These are phyloP conservation scores for Fraxinus nigra DNA, from an alignment of 305 asterid species.

Conservation along the genomic window DNA sequence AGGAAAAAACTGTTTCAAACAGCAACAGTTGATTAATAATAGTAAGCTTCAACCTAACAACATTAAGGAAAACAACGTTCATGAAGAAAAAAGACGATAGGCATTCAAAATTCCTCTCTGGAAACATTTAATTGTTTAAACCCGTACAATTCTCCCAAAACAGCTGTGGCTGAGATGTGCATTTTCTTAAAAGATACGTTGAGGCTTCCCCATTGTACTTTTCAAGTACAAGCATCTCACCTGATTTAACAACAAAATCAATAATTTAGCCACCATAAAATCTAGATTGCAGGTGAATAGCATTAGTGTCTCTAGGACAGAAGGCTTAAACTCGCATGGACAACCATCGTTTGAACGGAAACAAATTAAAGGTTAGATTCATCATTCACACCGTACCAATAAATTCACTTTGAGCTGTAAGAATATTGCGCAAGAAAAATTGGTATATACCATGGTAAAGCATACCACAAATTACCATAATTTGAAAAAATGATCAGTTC, in stretches of 20 bases:
- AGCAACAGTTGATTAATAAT: background rate
- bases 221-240: conserved; percentile 71
- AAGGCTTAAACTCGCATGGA: no score
- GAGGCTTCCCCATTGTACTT: conserved; percentile 70
- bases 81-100: background rate
- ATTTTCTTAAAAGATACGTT: conserved; percentile 44
- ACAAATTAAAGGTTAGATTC: background rate
- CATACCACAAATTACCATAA: background rate
- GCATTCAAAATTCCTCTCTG: background rate
- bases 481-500: background rate
- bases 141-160: conserved; percentile 17
- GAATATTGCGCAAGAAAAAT: background rate
- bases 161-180: background rate
- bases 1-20: background rate
- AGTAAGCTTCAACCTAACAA: background rate
- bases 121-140: conserved; percentile 13
- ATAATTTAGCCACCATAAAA: background rate
- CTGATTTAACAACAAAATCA: conserved; percentile 27
- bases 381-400: background rate
- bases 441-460: background rate
- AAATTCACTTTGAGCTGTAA: background rate
- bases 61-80: background rate
- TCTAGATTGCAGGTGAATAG: background rate
- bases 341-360: background rate
- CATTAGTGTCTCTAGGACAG: background rate